Evolutionary conservation across 73 alveolate species (phyloP).

Genomic region (Blepharisma japonicum): DNA sequence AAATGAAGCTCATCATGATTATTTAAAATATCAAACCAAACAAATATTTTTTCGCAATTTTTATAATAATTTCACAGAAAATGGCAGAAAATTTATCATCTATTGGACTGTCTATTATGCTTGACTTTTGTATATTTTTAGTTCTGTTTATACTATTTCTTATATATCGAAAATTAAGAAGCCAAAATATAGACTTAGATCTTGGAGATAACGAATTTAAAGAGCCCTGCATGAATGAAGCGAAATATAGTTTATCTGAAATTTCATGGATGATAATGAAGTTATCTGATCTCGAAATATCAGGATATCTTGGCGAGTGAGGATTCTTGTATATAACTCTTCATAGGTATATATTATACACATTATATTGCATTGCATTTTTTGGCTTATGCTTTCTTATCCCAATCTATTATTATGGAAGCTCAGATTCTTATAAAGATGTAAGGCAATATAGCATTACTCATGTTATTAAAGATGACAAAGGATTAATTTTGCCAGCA

Average conservation of each 20-base stretch:
- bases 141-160: not conserved
- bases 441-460: not conserved
- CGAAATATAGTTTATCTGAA: not conserved
- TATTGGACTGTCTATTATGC: too few species aligned
- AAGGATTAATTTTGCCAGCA: not conserved
- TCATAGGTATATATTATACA: constrained; percentile 6
- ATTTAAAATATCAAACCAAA: too few species aligned
- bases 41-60: too few species aligned
- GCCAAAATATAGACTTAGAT: not conserved
- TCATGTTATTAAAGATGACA: not conserved
- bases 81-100: too few species aligned
- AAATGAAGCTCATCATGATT: too few species aligned
- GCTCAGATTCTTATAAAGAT: not conserved
- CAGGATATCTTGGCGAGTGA: constrained; percentile 4
- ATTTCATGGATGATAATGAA: not conserved
- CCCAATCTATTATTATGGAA: not conserved
- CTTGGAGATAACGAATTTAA: not conserved
- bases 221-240: constrained; percentile 16
- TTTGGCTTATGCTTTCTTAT: not conserved
- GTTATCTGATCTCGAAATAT: not conserved
- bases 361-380: not conserved
- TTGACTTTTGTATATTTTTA: not conserved
- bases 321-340: constrained; percentile 9
- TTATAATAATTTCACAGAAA: too few species aligned
- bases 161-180: not conserved